Evolutionary conservation across 139 green algal genomes (phyloP), one percentile per base, ranked within the genome.

Genomic region (Auxenochlorella pyrenoidosa): DNA sequence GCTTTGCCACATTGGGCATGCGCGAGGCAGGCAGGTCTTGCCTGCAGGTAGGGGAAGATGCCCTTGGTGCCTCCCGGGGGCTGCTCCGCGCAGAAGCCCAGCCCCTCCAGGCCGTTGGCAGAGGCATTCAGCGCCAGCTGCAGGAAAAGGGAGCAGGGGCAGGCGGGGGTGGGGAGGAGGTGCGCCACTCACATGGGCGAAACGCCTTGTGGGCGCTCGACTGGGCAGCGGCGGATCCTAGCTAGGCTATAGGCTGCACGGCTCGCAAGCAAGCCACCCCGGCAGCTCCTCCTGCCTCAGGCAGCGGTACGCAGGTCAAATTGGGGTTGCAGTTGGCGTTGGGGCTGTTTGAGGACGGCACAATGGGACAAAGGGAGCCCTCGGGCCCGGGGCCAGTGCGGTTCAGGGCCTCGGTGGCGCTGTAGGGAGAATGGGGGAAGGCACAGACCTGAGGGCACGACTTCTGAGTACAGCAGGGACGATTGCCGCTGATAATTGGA

Each of bases 241-340:
- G n/a, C n/a, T n/a, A n/a, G n/a, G n/a, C n/a, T n/a, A n/a, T n/a
- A n/a, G n/a, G n/a, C n/a, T n/a, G n/a, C n/a, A n/a, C n/a, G n/a
- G n/a, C n/a, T n/a, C n/a, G n/a, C n/a, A n/a, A n/a, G n/a, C n/a
- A n/a, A n/a, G n/a, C n/a, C n/a, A n/a, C n/a, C n/a, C 24, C 60
- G 26, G 65, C 65, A 72, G 30, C 4, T 16, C 30, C 65, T n/a
- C 72, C 24, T 32, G 41, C 76, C 43, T 75, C 21, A 2, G 82
- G 82, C 65, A 86, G 82, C 19, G 82, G 82, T 21, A 79, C 43
- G 66, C 82, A 86, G 66, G 34, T 54, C 26, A 77, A 19, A 32
- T 43, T 59, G 28, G 41, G 32, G 12, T 32, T 32, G 43, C 82
- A 86, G 82, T 79, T 47, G 22, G 40, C 34, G n/a, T n/a, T 19